phyloP scores from a whole-genome alignment of 129 eudicot species.

The Ambrosia artemisiifolia region DNA sequence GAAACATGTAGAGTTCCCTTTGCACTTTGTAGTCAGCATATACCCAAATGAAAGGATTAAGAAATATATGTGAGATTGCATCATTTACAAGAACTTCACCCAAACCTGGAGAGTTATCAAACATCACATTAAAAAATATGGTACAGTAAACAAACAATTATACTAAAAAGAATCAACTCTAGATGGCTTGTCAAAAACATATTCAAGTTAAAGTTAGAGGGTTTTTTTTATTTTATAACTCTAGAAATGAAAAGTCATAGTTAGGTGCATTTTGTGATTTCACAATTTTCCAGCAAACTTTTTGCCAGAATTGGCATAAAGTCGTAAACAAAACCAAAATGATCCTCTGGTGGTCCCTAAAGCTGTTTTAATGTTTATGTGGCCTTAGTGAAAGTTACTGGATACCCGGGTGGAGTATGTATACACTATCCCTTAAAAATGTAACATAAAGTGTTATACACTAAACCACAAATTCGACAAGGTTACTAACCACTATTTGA shows the following conservation, averaged over 20 bases:
- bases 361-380: background rate
- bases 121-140: constrained; percentile 5
- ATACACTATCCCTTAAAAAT: background rate
- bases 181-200: background rate
- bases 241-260: too few species aligned
- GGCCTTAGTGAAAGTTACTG: background rate
- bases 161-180: background rate
- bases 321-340: background rate
- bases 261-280: background rate
- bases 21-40: constrained; percentile 78
- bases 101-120: constrained; percentile 57
- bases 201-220: background rate
- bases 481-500: constrained; percentile 62
- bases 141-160: constrained; percentile 1
- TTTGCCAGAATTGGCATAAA: background rate
- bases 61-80: constrained; percentile 82
- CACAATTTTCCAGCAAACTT: background rate
- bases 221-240: too few species aligned
- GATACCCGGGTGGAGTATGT: background rate
- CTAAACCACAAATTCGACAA: constrained; percentile 1
- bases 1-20: constrained; percentile 92
- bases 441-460: background rate
- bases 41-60: constrained; percentile 87
- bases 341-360: background rate
- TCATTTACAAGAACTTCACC: constrained; percentile 87